These are phyloP conservation scores for Dissophora ornata DNA, from an alignment of 192 early-diverging fungal species.

Conservation along the genomic window DNA sequence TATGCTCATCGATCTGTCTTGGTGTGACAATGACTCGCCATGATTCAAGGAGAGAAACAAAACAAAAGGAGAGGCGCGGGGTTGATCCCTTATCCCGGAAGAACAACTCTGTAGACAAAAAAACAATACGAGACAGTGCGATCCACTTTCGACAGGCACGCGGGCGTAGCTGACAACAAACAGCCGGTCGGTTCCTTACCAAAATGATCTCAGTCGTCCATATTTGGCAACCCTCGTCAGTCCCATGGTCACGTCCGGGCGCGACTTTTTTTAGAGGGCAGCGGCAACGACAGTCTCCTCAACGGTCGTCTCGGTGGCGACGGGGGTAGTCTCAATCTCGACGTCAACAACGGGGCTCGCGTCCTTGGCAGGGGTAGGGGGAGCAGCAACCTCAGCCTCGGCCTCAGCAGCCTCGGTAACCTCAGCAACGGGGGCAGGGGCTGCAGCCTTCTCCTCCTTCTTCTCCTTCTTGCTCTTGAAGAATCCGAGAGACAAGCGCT, in stretches of 20 bases:
- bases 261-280: constrained; percentile 13
- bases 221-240: constrained; percentile 4
- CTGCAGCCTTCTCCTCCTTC: constrained; percentile 35
- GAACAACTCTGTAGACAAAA: too few relatives aligned
- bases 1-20: constrained; percentile 33
- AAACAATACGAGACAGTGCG: too few relatives aligned
- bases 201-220: constrained; percentile 12
- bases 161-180: too few relatives aligned
- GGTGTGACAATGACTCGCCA: constrained; percentile 32
- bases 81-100: too few relatives aligned
- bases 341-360: constrained; percentile 18
- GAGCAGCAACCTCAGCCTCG: background rate
- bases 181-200: constrained; percentile 2
- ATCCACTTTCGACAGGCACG: too few relatives aligned
- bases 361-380: constrained; percentile 16
- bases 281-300: constrained; percentile 11
- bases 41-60: background rate
- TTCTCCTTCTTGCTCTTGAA: constrained; percentile 49
- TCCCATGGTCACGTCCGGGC: background rate
- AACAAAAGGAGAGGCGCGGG: background rate
- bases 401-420: constrained; percentile 9
- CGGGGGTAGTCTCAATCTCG: background rate
- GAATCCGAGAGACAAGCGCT: constrained; percentile 46
- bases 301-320: constrained; percentile 4
- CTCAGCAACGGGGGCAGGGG: constrained; percentile 20